Percentiles rank a stretch among this genome's conserved stretches.
These are phyloP conservation scores for Friedmanniomyces simplex DNA, from an alignment of 495 filamentous ascomycete species.

Conservation along the genomic window DNA sequence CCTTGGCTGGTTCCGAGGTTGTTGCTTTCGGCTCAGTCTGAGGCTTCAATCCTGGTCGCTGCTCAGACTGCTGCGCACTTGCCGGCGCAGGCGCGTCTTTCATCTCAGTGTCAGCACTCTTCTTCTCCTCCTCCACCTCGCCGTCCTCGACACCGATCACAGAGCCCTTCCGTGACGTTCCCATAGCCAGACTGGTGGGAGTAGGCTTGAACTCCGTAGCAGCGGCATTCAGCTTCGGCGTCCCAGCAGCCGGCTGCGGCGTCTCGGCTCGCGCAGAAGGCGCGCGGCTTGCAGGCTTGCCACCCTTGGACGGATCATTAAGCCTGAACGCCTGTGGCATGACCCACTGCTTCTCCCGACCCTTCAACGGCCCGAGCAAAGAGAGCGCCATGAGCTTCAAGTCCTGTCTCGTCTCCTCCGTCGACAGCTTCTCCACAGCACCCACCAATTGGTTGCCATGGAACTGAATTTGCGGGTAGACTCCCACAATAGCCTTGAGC, in stretches of 20 bases:
- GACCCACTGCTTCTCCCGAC: conserved; percentile 69
- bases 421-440: conserved; percentile 53
- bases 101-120: conserved; percentile 4
- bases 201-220: conserved; percentile 27
- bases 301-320: conserved; percentile 11
- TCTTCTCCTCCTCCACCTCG: conserved; percentile 29
- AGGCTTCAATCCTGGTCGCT: not conserved
- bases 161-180: conserved; percentile 1
- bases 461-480: conserved; percentile 82
- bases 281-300: conserved; percentile 12
- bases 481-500: conserved; percentile 65
- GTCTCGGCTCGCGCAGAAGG: conserved; percentile 18
- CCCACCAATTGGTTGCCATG: conserved; percentile 63
- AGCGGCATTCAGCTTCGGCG: conserved; percentile 22
- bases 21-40: not conserved
- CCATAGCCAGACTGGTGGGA: conserved; percentile 12
- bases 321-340: conserved; percentile 65
- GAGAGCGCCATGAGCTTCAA: conserved; percentile 83
- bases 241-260: conserved; percentile 16
- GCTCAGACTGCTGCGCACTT: not conserved
- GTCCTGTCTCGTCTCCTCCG: conserved; percentile 71
- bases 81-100: conserved; percentile 8
- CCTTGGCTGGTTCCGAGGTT: not conserved
- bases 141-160: conserved; percentile 27
- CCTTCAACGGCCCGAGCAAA: conserved; percentile 69